Percentiles rank a stretch among this genome's conserved stretches.
These are phyloP conservation scores for Diutina sp. DNA, from an alignment of 1,139 yeast species.

Conservation along the genomic window DNA sequence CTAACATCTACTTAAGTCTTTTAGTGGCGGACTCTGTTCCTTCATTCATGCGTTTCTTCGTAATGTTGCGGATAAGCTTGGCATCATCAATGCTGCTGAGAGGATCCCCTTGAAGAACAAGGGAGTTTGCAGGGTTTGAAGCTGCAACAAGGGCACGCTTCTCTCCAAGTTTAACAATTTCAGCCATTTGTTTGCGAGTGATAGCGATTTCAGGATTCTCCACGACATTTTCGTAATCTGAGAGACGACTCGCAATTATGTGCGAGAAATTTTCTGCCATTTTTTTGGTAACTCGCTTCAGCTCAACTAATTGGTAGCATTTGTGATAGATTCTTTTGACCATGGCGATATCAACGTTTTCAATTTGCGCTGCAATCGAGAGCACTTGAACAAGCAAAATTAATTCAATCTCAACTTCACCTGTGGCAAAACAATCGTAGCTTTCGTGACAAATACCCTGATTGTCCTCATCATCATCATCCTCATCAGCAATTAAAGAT, in stretches of 20 bases:
- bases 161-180: slow-evolving; percentile 42
- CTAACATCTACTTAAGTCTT: slow-evolving; percentile 4
- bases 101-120: slow-evolving; percentile 11
- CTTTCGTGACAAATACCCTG: slow-evolving; percentile 13
- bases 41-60: slow-evolving; percentile 25
- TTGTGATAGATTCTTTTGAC: slow-evolving; percentile 34
- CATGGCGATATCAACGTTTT: slow-evolving; percentile 15
- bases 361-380: slow-evolving; percentile 26
- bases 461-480: slow-evolving; percentile 29
- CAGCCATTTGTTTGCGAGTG: slow-evolving; percentile 25
- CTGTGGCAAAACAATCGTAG: slow-evolving; percentile 47
- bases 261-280: slow-evolving; percentile 18
- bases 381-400: slow-evolving; percentile 39
- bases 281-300: slow-evolving; percentile 23
- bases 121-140: slow-evolving; percentile 18
- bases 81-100: slow-evolving; percentile 40
- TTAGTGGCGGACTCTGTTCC: background rate
- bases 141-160: slow-evolving; percentile 33
- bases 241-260: slow-evolving; percentile 12
- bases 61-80: slow-evolving; percentile 41
- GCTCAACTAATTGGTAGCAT: slow-evolving; percentile 32
- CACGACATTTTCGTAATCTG: background rate
- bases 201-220: slow-evolving; percentile 2
- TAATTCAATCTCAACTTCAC: slow-evolving; percentile 47
- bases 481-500: slow-evolving; percentile 13